Evolutionary conservation across 2,329 filamentous ascomycete genomes (phyloP), one percentile per base, ranked within the genome.

Genomic region (Polychaeton citri): DNA sequence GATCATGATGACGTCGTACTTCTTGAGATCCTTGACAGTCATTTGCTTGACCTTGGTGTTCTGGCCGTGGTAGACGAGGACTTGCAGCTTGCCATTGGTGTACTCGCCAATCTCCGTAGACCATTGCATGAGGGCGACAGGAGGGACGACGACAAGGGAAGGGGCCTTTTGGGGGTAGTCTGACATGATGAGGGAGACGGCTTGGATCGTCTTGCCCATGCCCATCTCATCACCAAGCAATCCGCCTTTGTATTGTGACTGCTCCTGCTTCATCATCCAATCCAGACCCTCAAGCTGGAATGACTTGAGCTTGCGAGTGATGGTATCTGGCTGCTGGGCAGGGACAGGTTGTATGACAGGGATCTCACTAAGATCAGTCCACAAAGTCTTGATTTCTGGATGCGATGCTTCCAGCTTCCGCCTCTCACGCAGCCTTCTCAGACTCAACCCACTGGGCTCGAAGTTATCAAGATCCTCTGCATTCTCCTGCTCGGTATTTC

Each of bases 211-310:
- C 65, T 98, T 98, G 34, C 90, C 90, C 63, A 98, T 82, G 5
- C 90, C 90, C 90, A 98, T 98, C 61, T 98, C 90, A 49, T 98
- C 90, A 40, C 90, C 90, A 2, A 98, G 71, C 2, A 98, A 68
- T 10, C 90, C 90, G 13, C 90, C 90, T 52, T 78, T 83, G 72
- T 87, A 96, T 26, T 80, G 63, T 0, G 76, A 81, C 59, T 82
- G 67, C 56, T 98, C 90, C 70, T 96, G 93, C 37, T 72, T 78
- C 41, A 72, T 76, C 85, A 98, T 92, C 90, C 90, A 98, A 34
- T 85, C 79, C 26, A 98, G 67, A 4, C 90, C 90, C 59, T 95
- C 81, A 4, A 94, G 76, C 53, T 98, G 90, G 55, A 96, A 98
- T 1, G 81, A 79, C 58, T 98, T 95, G 43, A 98, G 68, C 37